Base-by-base conservation (phyloP, 768 basidiomycete genomes). In the Crassisporium funariophilum region DNA sequence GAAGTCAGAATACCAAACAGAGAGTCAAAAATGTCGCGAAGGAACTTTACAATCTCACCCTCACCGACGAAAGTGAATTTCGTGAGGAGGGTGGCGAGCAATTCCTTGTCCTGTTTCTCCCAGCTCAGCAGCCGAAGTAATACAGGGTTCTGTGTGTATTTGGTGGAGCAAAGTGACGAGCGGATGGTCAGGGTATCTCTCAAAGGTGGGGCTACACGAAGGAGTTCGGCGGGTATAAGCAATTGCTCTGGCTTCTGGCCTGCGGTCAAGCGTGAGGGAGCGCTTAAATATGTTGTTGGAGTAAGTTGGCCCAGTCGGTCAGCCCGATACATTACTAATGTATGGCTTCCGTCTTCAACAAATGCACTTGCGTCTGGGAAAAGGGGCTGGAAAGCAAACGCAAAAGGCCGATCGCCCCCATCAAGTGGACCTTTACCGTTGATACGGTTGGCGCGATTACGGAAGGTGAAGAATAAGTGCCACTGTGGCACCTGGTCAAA, bases 391-490 rank as follows among this genome's bases (percentile, higher is more conserved):
- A 88, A 97, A 2, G 87, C 92, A 58, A 95, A 97, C 1, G 93
- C 95, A 56, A 95, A 98, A 0, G 92, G 88, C 21, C 79, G 77
- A 35, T 95, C 93, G 2, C 70, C 60, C 3, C 58, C 59, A 21
- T 82, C 83, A 4, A 60, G 56, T 24, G 57, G 44, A 36, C 67
- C 66, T 29, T 69, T 75, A 45, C 64, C 58, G 12, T 66, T 63
- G 35, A 55, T 25, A 20, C 73, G 67, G 10, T 75, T 77, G 35
- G 69, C 71, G 27, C 86, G 85, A 60, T 91, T 86, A 31, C 90
- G 82, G 68, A 98, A 95, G 0, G 91, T 91, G 70, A 98, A 90
- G 76, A 95, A 98, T 11, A 98, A 69, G 61, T 98, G 95, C 82
- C 90, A 94, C 33, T 82, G 77, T 2, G 84, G 83, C 29, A 85